Evolutionary conservation across 169 alveolate species (phyloP).

Genomic region (Cryptosporidium sp.): DNA sequence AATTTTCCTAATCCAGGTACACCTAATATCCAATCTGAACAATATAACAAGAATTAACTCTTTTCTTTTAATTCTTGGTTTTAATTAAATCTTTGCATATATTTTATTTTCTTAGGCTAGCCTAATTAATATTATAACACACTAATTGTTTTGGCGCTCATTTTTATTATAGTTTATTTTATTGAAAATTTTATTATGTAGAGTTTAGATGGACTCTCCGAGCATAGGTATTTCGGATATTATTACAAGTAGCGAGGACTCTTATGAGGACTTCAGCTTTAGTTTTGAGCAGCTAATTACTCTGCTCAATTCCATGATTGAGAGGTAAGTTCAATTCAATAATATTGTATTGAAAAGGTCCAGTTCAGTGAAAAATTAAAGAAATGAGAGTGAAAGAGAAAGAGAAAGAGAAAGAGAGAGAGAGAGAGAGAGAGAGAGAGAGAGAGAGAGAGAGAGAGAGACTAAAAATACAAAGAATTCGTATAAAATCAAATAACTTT

Average conservation of each 20-base stretch:
- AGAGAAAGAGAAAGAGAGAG: not conserved
- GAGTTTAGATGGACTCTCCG: not conserved
- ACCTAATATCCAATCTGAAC: not conserved
- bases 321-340: constrained; percentile 15
- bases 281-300: constrained; percentile 12
- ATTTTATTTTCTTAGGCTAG: not conserved
- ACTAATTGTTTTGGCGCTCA: not conserved
- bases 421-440: not conserved
- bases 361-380: too few relatives aligned
- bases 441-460: not conserved
- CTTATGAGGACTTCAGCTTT: not conserved
- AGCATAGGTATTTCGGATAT: not conserved
- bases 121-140: not conserved
- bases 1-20: not conserved
- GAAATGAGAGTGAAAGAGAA: not conserved
- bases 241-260: not conserved
- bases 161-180: not conserved
- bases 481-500: not conserved
- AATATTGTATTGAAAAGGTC: not conserved
- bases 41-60: not conserved
- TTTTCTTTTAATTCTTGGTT: not conserved
- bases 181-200: not conserved
- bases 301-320: not conserved
- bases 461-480: not conserved
- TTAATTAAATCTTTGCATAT: not conserved